phyloP scores from a whole-genome alignment of 2,329 filamentous ascomycete genomes.

The Xylaria sp. region DNA sequence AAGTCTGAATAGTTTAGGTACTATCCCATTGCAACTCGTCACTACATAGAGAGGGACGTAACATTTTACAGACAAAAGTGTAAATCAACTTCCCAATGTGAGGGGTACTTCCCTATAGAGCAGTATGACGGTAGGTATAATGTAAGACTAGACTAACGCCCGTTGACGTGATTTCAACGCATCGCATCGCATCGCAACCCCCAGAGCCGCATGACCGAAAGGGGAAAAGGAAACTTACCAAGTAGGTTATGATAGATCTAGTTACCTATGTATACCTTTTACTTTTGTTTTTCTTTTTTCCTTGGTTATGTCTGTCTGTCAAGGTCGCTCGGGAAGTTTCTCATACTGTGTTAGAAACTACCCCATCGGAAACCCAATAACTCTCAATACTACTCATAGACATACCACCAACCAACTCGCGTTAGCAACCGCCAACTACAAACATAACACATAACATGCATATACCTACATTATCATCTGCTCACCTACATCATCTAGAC shows the following conservation, averaged over 20 bases:
- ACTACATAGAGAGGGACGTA: background rate
- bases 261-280: too few relatives aligned
- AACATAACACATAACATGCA: too few relatives aligned
- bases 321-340: background rate
- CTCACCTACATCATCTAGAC: background rate
- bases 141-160: slow-evolving; percentile 16
- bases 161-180: slow-evolving; percentile 21
- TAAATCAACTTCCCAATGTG: background rate
- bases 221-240: background rate
- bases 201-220: slow-evolving; percentile 24
- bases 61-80: too few relatives aligned
- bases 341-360: slow-evolving; percentile 11
- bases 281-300: background rate
- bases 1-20: background rate
- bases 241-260: background rate
- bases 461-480: background rate
- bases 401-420: too few relatives aligned
- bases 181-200: background rate
- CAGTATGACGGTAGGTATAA: too few relatives aligned
- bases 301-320: too few relatives aligned
- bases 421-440: too few relatives aligned
- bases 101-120: background rate
- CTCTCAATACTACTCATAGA: too few relatives aligned
- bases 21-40: background rate
- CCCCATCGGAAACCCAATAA: too few relatives aligned